phyloP scores from a whole-genome alignment of 2,329 filamentous ascomycete genomes.

The Kalaharituber pfeilii region DNA sequence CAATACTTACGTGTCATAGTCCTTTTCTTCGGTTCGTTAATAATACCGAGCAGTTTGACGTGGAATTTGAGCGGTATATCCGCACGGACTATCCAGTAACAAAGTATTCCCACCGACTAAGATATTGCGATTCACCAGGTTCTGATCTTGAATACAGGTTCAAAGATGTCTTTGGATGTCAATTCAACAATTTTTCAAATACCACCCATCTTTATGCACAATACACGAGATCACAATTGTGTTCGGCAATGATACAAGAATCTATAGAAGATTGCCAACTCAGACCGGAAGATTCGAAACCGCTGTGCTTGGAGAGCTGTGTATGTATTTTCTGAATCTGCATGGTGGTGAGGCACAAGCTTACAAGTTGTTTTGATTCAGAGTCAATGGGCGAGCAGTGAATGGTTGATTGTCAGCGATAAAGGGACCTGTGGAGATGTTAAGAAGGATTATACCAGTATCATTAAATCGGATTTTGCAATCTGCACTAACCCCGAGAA shows the following conservation, averaged over 20 bases:
- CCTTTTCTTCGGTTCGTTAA: slow-evolving; percentile 74
- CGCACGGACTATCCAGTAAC: slow-evolving; percentile 53
- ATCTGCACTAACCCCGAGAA: slow-evolving; percentile 71
- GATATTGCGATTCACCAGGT: slow-evolving; percentile 9
- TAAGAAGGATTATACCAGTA: slow-evolving; percentile 45
- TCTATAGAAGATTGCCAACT: slow-evolving; percentile 55
- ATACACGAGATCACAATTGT: slow-evolving; percentile 80
- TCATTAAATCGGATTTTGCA: slow-evolving; percentile 83
- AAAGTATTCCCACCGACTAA: slow-evolving; percentile 42
- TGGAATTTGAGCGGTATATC: slow-evolving; percentile 54
- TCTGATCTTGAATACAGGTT: slow-evolving; percentile 44
- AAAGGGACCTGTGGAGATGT: slow-evolving; percentile 52
- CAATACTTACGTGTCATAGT: slow-evolving; percentile 32
- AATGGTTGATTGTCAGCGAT: slow-evolving; percentile 67
- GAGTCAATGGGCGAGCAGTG: slow-evolving; percentile 73
- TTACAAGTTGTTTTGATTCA: slow-evolving; percentile 27
- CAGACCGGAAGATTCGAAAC: slow-evolving; percentile 44
- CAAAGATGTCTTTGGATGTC: slow-evolving; percentile 62
- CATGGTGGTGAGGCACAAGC: not conserved
- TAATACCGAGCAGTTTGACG: slow-evolving; percentile 58
- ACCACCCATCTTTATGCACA: slow-evolving; percentile 74
- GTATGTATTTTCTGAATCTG: slow-evolving; percentile 31
- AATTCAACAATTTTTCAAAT: slow-evolving; percentile 56
- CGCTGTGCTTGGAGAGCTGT: slow-evolving; percentile 80
- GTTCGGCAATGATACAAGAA: slow-evolving; percentile 85